A percentile compares a stretch with the other conserved stretches of the same genome.
phyloP scores from a whole-genome alignment of 2,329 filamentous ascomycete genomes.

The Penicillium sp. region DNA sequence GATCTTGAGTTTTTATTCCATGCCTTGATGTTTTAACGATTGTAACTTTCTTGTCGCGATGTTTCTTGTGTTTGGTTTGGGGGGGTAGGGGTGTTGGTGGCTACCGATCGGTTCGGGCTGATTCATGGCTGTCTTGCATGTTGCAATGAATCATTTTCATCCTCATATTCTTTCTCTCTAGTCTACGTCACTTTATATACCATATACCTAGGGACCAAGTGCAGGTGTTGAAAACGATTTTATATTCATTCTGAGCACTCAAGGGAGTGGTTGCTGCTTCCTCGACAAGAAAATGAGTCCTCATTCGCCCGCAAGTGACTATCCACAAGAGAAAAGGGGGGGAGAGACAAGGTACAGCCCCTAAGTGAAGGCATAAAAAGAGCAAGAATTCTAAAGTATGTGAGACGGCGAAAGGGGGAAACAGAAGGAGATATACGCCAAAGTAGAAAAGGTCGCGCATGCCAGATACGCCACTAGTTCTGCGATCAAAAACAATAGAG shows the following conservation, averaged over 20 bases:
- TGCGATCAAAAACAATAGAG: constrained; percentile 5
- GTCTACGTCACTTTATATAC: not conserved
- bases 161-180: not conserved
- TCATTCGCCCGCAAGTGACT: constrained; percentile 6
- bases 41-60: not conserved
- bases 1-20: not conserved
- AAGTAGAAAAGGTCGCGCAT: constrained; percentile 20
- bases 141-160: not conserved
- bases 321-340: constrained; percentile 10
- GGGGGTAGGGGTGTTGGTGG: constrained; percentile 1
- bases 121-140: not conserved
- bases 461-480: constrained; percentile 27
- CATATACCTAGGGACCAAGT: not conserved
- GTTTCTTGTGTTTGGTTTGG: constrained; percentile 1
- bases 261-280: not conserved
- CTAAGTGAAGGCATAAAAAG: not conserved
- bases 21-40: constrained; percentile 17
- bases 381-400: constrained; percentile 18
- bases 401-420: constrained; percentile 2
- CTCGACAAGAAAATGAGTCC: not conserved
- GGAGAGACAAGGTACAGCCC: not conserved
- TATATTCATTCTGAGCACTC: constrained; percentile 12
- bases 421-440: constrained; percentile 12
- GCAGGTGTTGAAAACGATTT: not conserved
- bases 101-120: not conserved